Conservation (phyloP, 2,329 filamentous ascomycete species). For the Penicillium capsulatum region DNA sequence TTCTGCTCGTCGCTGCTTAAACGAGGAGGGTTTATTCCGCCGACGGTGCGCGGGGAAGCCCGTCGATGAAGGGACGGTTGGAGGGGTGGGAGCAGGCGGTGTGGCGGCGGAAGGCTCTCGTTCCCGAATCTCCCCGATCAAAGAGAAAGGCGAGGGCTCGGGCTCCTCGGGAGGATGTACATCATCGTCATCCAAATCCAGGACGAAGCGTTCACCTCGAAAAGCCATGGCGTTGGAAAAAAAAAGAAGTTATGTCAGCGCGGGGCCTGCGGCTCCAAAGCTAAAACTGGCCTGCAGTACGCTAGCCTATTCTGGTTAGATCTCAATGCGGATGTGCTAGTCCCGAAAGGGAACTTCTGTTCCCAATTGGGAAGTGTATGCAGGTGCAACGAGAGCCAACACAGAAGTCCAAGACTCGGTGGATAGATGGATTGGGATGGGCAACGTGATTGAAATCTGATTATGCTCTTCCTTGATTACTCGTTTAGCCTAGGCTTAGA, state of each 20-base stretch:
- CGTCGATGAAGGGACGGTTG: conserved; percentile 46
- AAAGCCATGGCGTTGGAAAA: conserved; percentile 43
- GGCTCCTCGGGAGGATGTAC: conserved; percentile 17
- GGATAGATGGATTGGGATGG: too few species aligned
- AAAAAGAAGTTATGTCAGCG: conserved; percentile 26
- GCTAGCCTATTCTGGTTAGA: conserved; percentile 22
- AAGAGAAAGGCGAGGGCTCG: conserved; percentile 28
- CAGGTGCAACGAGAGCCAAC: background rate
- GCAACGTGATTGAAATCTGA: too few species aligned
- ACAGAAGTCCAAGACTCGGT: too few species aligned
- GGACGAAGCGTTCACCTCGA: conserved; percentile 57
- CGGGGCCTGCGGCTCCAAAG: conserved; percentile 38
- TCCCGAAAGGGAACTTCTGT: conserved; percentile 16
- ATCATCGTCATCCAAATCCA: conserved; percentile 56
- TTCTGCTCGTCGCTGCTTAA: conserved; percentile 64
- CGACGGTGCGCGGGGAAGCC: conserved; percentile 91
- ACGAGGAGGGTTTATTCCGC: conserved; percentile 67
- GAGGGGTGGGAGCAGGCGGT: conserved; percentile 53
- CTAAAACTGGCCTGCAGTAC: conserved; percentile 27
- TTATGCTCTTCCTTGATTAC: too few species aligned
- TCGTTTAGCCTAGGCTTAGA: too few species aligned
- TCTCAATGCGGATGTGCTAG: conserved; percentile 14
- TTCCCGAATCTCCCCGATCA: conserved; percentile 76
- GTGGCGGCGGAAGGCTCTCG: conserved; percentile 52
- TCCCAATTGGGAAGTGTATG: conserved; percentile 14